Evolutionary conservation across 768 basidiomycete species (phyloP).

Genomic region (Termitomyces bulborhizus): DNA sequence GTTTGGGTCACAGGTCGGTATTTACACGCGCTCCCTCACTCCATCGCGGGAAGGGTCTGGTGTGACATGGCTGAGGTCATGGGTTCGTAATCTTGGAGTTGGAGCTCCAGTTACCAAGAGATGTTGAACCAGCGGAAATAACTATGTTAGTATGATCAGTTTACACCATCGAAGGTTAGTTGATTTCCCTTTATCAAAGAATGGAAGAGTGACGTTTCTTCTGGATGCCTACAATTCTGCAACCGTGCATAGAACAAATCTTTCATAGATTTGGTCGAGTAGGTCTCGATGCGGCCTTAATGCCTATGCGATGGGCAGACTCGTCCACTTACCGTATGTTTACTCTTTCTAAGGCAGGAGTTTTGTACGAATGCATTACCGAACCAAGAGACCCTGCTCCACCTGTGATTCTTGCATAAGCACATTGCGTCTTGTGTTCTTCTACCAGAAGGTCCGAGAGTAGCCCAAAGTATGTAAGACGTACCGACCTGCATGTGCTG

Average conservation of each 20-base stretch:
- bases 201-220: not conserved
- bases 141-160: not conserved
- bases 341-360: no score
- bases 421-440: no score
- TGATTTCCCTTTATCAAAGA: not conserved
- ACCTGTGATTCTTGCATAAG: no score
- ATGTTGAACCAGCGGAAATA: not conserved
- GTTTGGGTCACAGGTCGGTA: slow-evolving; percentile 29
- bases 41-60: slow-evolving; percentile 32
- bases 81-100: slow-evolving; percentile 25
- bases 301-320: not conserved
- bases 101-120: not conserved
- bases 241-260: not conserved
- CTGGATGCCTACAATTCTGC: not conserved
- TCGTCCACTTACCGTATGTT: not conserved
- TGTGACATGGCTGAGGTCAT: slow-evolving; percentile 35
- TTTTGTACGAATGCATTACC: no score
- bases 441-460: no score
- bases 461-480: no score
- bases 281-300: not conserved
- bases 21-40: slow-evolving; percentile 19
- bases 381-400: no score
- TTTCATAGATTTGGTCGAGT: not conserved
- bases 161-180: not conserved
- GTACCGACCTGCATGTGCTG: no score